These are phyloP conservation scores for Pseudogymnoascus sp. DNA, from an alignment of 2,329 filamentous ascomycete species.

Conservation along the genomic window DNA sequence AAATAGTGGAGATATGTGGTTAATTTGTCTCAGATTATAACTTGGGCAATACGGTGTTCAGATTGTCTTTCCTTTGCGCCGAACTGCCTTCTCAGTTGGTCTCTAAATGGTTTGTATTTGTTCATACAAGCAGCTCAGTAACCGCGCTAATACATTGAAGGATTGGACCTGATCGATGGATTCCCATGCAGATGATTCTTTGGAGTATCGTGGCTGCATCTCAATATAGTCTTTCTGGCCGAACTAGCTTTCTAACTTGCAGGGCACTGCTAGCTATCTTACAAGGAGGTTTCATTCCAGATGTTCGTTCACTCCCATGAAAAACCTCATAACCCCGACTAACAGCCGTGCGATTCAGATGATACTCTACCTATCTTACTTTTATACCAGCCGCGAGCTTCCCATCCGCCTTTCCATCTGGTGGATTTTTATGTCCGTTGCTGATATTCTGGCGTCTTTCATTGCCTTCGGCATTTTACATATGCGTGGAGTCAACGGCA, in stretches of 20 bases:
- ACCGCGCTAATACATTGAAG: conserved; percentile 49
- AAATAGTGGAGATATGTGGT: conserved; percentile 3
- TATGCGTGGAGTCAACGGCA: conserved; percentile 18
- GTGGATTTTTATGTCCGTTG: conserved; percentile 20
- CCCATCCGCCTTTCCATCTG: conserved; percentile 22
- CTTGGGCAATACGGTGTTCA: conserved; percentile 39
- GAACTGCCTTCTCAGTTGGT: conserved; percentile 50
- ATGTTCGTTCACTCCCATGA: conserved; percentile 46
- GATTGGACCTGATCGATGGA: conserved; percentile 44
- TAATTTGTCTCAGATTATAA: conserved; percentile 36
- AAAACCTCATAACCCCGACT: conserved; percentile 37
- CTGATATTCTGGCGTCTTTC: conserved; percentile 21
- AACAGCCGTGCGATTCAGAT: conserved; percentile 32
- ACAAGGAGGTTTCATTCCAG: conserved; percentile 25
- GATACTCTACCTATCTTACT: conserved; percentile 24
- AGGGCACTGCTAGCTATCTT: conserved; percentile 22
- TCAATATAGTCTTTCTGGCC: conserved; percentile 32
- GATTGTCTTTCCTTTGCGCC: conserved; percentile 28
- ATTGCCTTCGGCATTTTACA: conserved; percentile 24
- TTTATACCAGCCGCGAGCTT: conserved; percentile 24
- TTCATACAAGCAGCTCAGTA: conserved; percentile 49
- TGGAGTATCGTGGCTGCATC: conserved; percentile 49
- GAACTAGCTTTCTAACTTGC: conserved; percentile 28
- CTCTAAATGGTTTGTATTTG: conserved; percentile 41
- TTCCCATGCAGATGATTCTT: conserved; percentile 44